phyloP scores from a whole-genome alignment of 2,329 filamentous ascomycete genomes.

The Aspergillus puulaauensis region DNA sequence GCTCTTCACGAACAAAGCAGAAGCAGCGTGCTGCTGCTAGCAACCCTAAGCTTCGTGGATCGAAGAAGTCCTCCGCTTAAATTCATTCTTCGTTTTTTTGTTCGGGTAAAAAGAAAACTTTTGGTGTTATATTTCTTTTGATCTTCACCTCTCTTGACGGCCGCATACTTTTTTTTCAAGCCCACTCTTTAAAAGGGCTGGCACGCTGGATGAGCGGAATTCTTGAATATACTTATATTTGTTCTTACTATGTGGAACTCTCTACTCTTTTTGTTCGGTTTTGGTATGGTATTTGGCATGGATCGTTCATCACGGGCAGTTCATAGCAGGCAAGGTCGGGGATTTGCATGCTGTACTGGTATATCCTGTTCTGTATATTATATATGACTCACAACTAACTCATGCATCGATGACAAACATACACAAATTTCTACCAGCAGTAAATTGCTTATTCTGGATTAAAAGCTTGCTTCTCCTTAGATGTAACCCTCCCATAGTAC shows the following conservation, averaged over 20 bases:
- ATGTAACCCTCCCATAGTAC: neutral
- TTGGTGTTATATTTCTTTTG: slow-evolving; percentile 17
- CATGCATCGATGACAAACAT: slow-evolving; percentile 25
- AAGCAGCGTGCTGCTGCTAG: slow-evolving; percentile 44
- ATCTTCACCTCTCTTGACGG: slow-evolving; percentile 30
- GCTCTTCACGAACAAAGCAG: slow-evolving; percentile 42
- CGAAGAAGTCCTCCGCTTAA: slow-evolving; percentile 40
- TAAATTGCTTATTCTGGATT: neutral
- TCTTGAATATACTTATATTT: slow-evolving; percentile 13
- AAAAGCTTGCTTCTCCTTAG: neutral
- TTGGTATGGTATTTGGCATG: slow-evolving; percentile 19
- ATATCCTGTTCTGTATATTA: slow-evolving; percentile 25
- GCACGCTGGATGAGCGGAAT: slow-evolving; percentile 32
- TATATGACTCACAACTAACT: slow-evolving; percentile 26
- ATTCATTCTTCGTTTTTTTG: slow-evolving; percentile 8
- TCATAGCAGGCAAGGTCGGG: slow-evolving; percentile 31
- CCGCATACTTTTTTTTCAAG: slow-evolving; percentile 23
- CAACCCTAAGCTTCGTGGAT: slow-evolving; percentile 46
- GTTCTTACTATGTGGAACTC: slow-evolving; percentile 30
- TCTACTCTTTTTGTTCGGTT: slow-evolving; percentile 30
- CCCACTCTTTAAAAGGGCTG: slow-evolving; percentile 23
- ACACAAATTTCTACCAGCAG: neutral
- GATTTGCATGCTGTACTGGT: slow-evolving; percentile 28
- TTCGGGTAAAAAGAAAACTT: slow-evolving; percentile 11
- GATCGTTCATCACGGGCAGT: slow-evolving; percentile 26